Evolutionary conservation across 306 rosid species (phyloP), one percentile per base, ranked within the genome.

Genomic region (Gastrolobium bilobum): DNA sequence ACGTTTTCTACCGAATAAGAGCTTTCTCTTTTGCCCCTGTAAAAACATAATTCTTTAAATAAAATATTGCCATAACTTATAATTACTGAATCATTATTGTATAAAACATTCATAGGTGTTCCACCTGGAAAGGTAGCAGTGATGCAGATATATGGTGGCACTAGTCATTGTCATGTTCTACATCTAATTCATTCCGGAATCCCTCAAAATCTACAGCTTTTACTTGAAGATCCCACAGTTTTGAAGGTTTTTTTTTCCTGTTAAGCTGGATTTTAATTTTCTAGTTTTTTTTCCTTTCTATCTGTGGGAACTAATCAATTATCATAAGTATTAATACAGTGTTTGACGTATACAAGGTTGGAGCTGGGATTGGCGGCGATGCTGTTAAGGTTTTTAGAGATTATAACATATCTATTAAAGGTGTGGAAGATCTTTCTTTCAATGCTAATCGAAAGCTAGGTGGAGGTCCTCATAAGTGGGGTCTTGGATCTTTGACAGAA

Each of bases 171-270:
- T 81, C 84, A 88, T 74, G 97, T 95, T 77, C 89, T 95, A 83
- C 99, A 95, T 76, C 80, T 92, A 66, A 52, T 91, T 77, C 99
- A 95, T 82, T 89, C 97, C 10, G 99, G 99, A 71, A 86, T 95
- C 78, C 89, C 99, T 62, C 88, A 0, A 81, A 87, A 83, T 84
- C 84, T 95, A 68, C 88, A 78, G 70, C 83, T 76, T 80, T 80
- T 95, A 78, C 96, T 95, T 20, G 96, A 92, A 84, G 90, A 91
- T 81, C 77, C 95, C 15, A 20, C 84, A 39, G 68, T 95, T 69
- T 53, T 75, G 73, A 94, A 94, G 97, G 98, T 92, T 77, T 56
- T 50, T 79, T 78, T 46, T 51, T 78, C 76, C 76, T 57, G 30
- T 53, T 48, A 52, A 60, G 13, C 66, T 52, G 63, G 44, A 68